A percentile compares a stretch with the other conserved stretches of the same genome.
phyloP scores from a whole-genome alignment of 2,329 filamentous ascomycete species.

The Colletotrichum navitas region DNA sequence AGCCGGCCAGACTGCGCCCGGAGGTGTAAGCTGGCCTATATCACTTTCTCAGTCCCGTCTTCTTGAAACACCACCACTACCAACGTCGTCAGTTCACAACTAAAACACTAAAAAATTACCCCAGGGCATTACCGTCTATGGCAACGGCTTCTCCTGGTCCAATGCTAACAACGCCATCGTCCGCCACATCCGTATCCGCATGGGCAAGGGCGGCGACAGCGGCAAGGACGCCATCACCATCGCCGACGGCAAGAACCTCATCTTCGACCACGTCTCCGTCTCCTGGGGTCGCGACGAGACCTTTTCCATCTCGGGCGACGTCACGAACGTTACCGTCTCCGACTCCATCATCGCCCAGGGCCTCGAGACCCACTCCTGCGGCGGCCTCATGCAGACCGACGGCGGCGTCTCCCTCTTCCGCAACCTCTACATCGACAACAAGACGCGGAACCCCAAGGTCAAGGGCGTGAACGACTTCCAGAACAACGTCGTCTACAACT shows the following conservation, averaged over 20 bases:
- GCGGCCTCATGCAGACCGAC: constrained; percentile 64
- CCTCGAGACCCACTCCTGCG: constrained; percentile 65
- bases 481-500: constrained; percentile 68
- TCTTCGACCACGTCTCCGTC: constrained; percentile 67
- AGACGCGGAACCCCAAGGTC: constrained; percentile 69
- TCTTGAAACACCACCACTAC: neutral
- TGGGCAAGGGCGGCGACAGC: constrained; percentile 63
- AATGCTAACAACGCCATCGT: constrained; percentile 66
- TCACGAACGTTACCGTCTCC: constrained; percentile 64
- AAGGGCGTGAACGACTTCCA: constrained; percentile 68
- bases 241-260: constrained; percentile 65
- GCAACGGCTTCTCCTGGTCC: constrained; percentile 66
- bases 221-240: constrained; percentile 68
- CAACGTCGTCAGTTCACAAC: neutral
- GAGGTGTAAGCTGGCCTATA: constrained; percentile 54
- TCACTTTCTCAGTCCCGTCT: neutral
- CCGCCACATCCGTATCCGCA: constrained; percentile 67
- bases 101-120: constrained; percentile 3
- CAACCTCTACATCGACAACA: constrained; percentile 69
- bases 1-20: constrained; percentile 63
- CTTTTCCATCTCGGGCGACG: constrained; percentile 63
- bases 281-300: constrained; percentile 69
- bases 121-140: constrained; percentile 63
- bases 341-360: constrained; percentile 67
- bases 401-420: constrained; percentile 60